A percentile compares a stretch with the other conserved stretches of the same genome.
Evolutionary conservation across 2,329 filamentous ascomycete species (phyloP).

Genomic region (Camillea tinctor): DNA sequence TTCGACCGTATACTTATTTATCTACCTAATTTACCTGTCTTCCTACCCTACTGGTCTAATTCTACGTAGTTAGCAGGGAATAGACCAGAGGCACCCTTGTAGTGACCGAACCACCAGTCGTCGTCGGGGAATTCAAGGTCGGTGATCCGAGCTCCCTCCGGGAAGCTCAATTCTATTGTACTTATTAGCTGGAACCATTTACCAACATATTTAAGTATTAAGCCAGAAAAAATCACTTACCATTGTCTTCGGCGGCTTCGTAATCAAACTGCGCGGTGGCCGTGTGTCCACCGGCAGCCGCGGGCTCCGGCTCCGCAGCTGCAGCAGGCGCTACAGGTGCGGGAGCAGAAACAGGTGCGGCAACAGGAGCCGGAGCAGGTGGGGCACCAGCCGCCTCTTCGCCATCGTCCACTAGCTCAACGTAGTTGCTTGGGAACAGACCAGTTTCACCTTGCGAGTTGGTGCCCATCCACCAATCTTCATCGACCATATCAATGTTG

Average conservation of each 20-base stretch:
- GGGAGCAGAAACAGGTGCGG: constrained; percentile 25
- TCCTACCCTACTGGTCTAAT: constrained; percentile 46
- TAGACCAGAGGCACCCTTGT: constrained; percentile 74
- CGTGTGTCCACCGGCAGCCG: constrained; percentile 52
- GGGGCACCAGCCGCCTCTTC: constrained; percentile 35
- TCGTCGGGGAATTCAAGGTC: constrained; percentile 94
- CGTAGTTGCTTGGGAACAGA: constrained; percentile 96
- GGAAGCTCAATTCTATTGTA: constrained; percentile 70
- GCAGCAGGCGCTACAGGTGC: constrained; percentile 36
- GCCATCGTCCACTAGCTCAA: constrained; percentile 74
- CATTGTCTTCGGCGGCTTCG: constrained; percentile 93
- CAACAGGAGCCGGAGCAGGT: constrained; percentile 30
- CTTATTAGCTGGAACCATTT: constrained; percentile 36
- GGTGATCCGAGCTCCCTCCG: constrained; percentile 80
- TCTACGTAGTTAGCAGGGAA: constrained; percentile 77
- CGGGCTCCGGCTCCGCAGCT: constrained; percentile 38
- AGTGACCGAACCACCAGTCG: constrained; percentile 97
- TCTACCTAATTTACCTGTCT: too few relatives aligned
- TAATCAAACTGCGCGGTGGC: constrained; percentile 93
- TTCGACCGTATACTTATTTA: background rate
- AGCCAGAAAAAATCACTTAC: too few relatives aligned
- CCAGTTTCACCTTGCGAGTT: constrained; percentile 82
- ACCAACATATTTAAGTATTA: background rate
- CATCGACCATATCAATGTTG: constrained; percentile 95
- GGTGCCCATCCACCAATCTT: constrained; percentile 98